Base-by-base conservation (phyloP, 2,329 filamentous ascomycete species). In the Chalaropsis thielavioides region DNA sequence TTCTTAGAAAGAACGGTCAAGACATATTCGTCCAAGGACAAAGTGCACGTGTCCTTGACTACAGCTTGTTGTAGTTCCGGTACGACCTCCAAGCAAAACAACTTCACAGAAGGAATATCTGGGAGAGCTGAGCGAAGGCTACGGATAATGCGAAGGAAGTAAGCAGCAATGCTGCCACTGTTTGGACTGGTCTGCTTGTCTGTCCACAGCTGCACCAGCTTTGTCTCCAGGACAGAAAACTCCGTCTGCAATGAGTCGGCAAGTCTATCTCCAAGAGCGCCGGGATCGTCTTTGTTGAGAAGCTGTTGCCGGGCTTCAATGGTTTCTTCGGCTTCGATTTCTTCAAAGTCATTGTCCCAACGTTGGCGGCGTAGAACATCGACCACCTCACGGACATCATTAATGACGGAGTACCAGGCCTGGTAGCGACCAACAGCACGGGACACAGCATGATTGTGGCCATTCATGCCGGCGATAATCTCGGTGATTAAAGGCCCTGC, bases 291-390 rank as follows among this genome's bases (percentile, higher is more conserved):
- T 63, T 83, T 83, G 72, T 86, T 90, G 13, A 95, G 78, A 0
- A 85, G 73, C 44, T 81, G 80, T 69, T 90, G 86, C 41, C 86
- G 80, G 19, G 79, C 79, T 68, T 89, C 85, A 22, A 88, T 81
- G 0, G 81, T 83, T 64, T 88, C 80, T 68, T 92, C 88, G 67
- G 90, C 87, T 67, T 90, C 87, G 49, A 90, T 83, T 62, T 88
- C 83, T 62, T 87, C 84, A 35, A 85, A 79, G 67, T 89, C 87
- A 64, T 89, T 86, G 68, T 92, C 87, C 88, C 89, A 92, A 65
- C 84, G 82, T 69, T 86, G 83, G 59, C 82, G 81, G 67, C 79
- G 82, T 69, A 94, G 80, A 66, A 83, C 79, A 49, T 84, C 83
- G 7, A 91, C 81, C 2, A 86, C 78, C 19, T 78, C 76, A 54